Percentiles rank a stretch among this genome's conserved stretches.
Conservation (phyloP, 805 yeast species). For the Starmerella vitae region DNA sequence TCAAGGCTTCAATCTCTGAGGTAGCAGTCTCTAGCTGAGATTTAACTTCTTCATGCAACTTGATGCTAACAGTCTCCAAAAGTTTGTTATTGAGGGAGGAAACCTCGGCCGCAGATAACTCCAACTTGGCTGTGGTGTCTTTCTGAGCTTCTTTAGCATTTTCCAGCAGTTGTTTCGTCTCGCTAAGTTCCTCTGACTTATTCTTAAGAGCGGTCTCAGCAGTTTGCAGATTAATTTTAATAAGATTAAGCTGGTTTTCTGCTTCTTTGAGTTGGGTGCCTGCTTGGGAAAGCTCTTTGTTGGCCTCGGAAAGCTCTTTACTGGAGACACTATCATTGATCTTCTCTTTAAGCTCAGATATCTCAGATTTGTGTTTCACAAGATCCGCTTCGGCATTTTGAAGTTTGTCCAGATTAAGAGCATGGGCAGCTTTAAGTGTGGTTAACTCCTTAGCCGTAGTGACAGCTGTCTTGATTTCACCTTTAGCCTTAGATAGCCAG, state of each 20-base stretch:
- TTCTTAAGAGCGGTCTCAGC: neutral
- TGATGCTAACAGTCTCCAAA: conserved; percentile 24
- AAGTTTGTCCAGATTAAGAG: neutral
- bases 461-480: conserved; percentile 8
- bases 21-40: neutral
- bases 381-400: neutral
- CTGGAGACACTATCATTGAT: conserved; percentile 2
- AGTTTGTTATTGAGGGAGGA: conserved; percentile 31
- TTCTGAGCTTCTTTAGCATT: conserved; percentile 3
- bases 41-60: neutral
- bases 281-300: neutral
- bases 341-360: conserved; percentile 3
- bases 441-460: neutral
- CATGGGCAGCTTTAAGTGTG: neutral
- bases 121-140: conserved; percentile 15
- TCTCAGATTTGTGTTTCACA: neutral
- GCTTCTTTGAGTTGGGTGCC: neutral
- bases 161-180: neutral
- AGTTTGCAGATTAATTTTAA: neutral
- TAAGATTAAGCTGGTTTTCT: neutral
- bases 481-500: conserved; percentile 19
- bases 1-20: neutral
- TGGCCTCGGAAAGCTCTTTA: conserved; percentile 28
- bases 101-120: conserved; percentile 22
- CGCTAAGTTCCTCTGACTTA: neutral